Evolutionary conservation across 169 alveolate genomes (phyloP).

Genomic region (Plasmodium knowlesi): DNA sequence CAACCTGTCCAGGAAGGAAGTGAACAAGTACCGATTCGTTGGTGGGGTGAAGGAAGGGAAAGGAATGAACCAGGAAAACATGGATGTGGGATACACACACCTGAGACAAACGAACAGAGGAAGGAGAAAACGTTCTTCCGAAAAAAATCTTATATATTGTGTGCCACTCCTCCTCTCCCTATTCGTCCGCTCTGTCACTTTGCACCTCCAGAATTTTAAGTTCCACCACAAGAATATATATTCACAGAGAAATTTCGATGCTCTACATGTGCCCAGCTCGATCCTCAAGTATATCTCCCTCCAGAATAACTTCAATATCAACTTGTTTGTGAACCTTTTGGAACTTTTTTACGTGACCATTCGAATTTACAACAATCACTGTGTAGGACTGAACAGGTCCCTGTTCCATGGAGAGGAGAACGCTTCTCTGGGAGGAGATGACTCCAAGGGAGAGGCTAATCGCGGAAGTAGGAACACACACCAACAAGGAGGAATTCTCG

Average conservation of each 20-base stretch:
- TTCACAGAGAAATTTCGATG: slow-evolving; percentile 16
- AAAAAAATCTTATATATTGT: background rate
- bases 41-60: background rate
- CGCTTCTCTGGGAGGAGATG: background rate
- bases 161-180: slow-evolving; percentile 47
- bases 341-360: slow-evolving; percentile 43
- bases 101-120: background rate
- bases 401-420: background rate
- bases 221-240: slow-evolving; percentile 14
- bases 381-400: background rate
- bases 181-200: slow-evolving; percentile 10
- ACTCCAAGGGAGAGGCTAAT: background rate
- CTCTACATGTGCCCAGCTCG: slow-evolving; percentile 28
- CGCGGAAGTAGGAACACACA: background rate
- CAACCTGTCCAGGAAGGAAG: background rate
- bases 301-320: slow-evolving; percentile 30
- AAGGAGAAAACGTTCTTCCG: background rate
- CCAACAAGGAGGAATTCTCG: background rate
- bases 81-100: too few relatives aligned
- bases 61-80: background rate
- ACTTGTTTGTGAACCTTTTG: slow-evolving; percentile 21
- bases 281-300: slow-evolving; percentile 15
- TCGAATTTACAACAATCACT: slow-evolving; percentile 42
- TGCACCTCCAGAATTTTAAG: slow-evolving; percentile 41
- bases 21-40: background rate